Percentiles rank a stretch among this genome's conserved stretches.
Conservation (phyloP, 225 moss, liverwort and hornwort genomes). For the Bryum argenteum region DNA sequence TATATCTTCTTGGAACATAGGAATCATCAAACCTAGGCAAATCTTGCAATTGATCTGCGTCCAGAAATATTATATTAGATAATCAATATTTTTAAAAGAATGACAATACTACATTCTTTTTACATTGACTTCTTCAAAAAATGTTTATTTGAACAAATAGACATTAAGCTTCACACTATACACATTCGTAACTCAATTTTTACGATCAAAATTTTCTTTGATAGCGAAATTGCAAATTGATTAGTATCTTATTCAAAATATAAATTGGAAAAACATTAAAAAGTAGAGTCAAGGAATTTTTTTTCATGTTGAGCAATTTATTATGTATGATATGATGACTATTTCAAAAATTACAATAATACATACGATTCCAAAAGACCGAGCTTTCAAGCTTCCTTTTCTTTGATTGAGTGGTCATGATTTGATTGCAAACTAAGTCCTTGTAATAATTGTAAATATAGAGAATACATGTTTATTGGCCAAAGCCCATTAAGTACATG, state of each 20-base stretch:
- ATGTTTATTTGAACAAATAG: no score
- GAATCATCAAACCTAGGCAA: slow-evolving; percentile 24
- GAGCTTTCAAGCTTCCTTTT: slow-evolving; percentile 19
- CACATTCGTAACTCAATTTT: no score
- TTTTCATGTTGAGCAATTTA: not conserved
- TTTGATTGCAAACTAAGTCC: not conserved
- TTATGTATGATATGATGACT: not conserved
- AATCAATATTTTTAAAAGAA: no score
- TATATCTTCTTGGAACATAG: not conserved
- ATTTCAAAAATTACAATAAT: not conserved
- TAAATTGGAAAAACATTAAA: no score
- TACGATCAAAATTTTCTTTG: no score
- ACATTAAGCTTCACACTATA: no score
- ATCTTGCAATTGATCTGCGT: slow-evolving; percentile 34
- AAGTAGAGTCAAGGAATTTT: no score
- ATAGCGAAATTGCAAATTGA: no score
- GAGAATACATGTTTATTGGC: not conserved
- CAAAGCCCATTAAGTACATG: no score
- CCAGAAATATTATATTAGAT: not conserved
- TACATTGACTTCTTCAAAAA: no score
- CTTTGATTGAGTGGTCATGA: slow-evolving; percentile 19
- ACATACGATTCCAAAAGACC: slow-evolving; percentile 33
- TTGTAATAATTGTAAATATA: not conserved
- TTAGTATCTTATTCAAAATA: no score
- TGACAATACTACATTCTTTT: no score